phyloP scores from a whole-genome alignment of 768 basidiomycete species.

The Gyrodon lividus region DNA sequence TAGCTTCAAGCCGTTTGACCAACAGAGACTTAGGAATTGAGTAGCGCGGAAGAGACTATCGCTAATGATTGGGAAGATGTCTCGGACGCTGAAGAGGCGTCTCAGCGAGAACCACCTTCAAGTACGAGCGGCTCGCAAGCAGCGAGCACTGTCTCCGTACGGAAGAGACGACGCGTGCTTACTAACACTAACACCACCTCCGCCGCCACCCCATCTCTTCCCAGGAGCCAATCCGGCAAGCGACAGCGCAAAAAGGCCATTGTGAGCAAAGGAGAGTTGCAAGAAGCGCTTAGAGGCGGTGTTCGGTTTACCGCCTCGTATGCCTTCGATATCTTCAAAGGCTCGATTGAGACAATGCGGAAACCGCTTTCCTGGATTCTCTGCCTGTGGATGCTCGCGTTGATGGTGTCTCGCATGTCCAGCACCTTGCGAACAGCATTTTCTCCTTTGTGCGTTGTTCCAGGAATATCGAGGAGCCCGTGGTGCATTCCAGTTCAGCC shows the following conservation, averaged over 20 bases:
- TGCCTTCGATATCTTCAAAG: slow-evolving; percentile 45
- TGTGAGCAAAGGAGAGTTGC: slow-evolving; percentile 28
- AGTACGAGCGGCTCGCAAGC: slow-evolving; percentile 7
- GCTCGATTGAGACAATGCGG: slow-evolving; percentile 49
- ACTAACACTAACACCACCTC: slow-evolving; percentile 23
- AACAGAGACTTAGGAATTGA: slow-evolving; percentile 1
- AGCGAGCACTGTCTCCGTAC: slow-evolving; percentile 17
- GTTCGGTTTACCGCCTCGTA: slow-evolving; percentile 38
- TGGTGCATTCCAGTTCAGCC: slow-evolving; percentile 38
- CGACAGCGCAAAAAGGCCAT: slow-evolving; percentile 29
- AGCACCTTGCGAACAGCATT: slow-evolving; percentile 46
- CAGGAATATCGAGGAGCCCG: slow-evolving; percentile 48
- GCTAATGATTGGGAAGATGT: slow-evolving; percentile 37
- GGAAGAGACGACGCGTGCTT: slow-evolving; percentile 30
- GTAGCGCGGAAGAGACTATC: slow-evolving; percentile 5
- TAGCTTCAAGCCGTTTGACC: background rate
- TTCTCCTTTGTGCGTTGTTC: slow-evolving; percentile 60
- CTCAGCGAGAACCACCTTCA: slow-evolving; percentile 10
- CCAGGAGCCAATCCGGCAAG: slow-evolving; percentile 17
- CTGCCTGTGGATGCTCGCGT: slow-evolving; percentile 49
- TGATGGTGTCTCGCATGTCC: slow-evolving; percentile 42
- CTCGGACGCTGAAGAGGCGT: slow-evolving; percentile 15
- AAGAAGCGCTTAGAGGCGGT: slow-evolving; percentile 21
- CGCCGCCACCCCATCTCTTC: slow-evolving; percentile 19
- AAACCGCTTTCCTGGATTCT: slow-evolving; percentile 55